A percentile compares a stretch with the other conserved stretches of the same genome.
Conservation (phyloP, 225 moss, liverwort and hornwort genomes). For the Rhytidiadelphus loreus region DNA sequence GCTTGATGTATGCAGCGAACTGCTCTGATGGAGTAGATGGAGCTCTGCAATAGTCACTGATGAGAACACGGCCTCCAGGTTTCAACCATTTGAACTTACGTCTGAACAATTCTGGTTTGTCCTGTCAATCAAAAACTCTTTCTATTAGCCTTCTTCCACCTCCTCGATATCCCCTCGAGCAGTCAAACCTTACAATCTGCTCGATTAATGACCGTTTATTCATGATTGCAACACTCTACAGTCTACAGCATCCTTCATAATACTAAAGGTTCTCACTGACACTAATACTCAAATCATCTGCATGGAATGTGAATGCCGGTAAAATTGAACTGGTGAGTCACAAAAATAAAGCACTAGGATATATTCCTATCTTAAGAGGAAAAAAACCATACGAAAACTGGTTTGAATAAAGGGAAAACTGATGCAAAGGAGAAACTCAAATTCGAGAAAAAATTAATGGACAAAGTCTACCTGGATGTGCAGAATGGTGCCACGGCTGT, state of each 20-base stretch:
- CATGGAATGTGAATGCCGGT: background rate
- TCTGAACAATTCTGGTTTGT: slow-evolving; percentile 65
- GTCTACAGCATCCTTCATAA: background rate
- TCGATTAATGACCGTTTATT: background rate
- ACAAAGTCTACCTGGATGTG: slow-evolving; percentile 61
- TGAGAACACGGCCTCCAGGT: slow-evolving; percentile 83
- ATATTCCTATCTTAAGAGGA: background rate
- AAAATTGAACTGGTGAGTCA: background rate
- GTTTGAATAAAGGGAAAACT: background rate
- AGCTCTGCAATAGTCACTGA: slow-evolving; percentile 90
- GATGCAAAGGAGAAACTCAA: background rate
- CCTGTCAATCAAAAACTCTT: slow-evolving; percentile 26
- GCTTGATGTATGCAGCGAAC: slow-evolving; percentile 74
- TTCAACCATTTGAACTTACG: slow-evolving; percentile 69
- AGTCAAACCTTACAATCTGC: background rate
- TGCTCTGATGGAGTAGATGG: slow-evolving; percentile 54
- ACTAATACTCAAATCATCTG: background rate
- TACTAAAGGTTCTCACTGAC: background rate
- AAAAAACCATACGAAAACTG: background rate
- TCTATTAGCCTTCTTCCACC: background rate
- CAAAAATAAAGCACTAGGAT: background rate
- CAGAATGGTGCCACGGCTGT: slow-evolving; percentile 92
- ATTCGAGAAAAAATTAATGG: background rate
- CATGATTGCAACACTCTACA: background rate
- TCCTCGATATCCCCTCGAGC: background rate